A percentile compares a stretch with the other conserved stretches of the same genome.
phyloP scores from a whole-genome alignment of 78 protist genomes.

The Dictyostelium brefeldianum region DNA sequence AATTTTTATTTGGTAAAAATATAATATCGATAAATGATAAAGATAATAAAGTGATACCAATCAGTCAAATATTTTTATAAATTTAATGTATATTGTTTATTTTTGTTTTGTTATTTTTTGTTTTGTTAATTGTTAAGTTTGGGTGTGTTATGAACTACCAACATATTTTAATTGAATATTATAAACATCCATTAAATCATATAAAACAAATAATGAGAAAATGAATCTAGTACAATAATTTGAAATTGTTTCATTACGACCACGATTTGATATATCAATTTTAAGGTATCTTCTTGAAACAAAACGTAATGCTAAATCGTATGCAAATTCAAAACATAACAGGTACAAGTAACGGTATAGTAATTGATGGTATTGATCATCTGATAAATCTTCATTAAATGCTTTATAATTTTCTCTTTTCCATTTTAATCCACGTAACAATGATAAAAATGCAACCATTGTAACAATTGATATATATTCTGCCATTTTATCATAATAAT shows the following conservation, averaged over 20 bases:
- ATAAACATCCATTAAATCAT: slow-evolving; percentile 64
- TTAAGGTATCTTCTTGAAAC: slow-evolving; percentile 22
- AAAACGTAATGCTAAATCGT: slow-evolving; percentile 47
- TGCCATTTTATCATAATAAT: slow-evolving; percentile 78
- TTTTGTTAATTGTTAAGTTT: too few relatives aligned
- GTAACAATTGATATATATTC: slow-evolving; percentile 57
- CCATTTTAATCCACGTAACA: slow-evolving; percentile 41
- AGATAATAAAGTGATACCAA: not conserved
- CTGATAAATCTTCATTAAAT: not conserved
- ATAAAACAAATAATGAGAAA: slow-evolving; percentile 47
- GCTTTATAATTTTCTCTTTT: slow-evolving; percentile 7
- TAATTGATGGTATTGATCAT: slow-evolving; percentile 12
- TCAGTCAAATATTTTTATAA: not conserved
- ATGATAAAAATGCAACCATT: slow-evolving; percentile 47
- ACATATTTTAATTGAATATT: slow-evolving; percentile 23
- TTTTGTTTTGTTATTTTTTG: too few relatives aligned
- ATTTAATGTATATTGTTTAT: too few relatives aligned
- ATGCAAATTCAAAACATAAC: slow-evolving; percentile 42
- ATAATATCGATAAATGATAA: slow-evolving; percentile 20
- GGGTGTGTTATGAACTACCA: too few relatives aligned
- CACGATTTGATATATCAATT: slow-evolving; percentile 71
- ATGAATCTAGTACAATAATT: slow-evolving; percentile 67
- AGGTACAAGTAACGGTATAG: slow-evolving; percentile 61
- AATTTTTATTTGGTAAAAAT: slow-evolving; percentile 63
- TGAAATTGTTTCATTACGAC: slow-evolving; percentile 70